Base-by-base conservation (phyloP, 2,329 filamentous ascomycete species). In the Aspergillus ruber region DNA sequence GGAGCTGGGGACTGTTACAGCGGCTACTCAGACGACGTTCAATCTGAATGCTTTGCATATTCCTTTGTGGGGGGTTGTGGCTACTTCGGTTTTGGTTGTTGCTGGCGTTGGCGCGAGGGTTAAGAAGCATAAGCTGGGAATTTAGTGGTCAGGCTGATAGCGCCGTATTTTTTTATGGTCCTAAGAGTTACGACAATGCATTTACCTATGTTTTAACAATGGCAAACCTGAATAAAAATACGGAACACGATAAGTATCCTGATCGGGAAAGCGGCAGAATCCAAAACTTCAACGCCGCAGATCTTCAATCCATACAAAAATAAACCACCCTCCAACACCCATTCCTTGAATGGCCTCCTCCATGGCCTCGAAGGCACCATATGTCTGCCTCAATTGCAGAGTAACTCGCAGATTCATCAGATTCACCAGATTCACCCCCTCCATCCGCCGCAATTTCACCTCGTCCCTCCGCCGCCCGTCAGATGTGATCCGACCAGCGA, bases 21-120 rank as follows among this genome's bases (percentile, higher is more conserved):
- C 85, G 20, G 88, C 90, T 1, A 88, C 84, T 3, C 77, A 83
- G 70, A 96, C 91, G 1, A 76, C 78, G 29, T 96, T 85, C 67
- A 89, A 85, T 60, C 64, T 79, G 52, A 78, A 76, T 20, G 78
- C 85, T 1, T 69, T 93, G 48, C 74, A 82, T 53, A 82, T 96
- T 51, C 82, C 84, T 67, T 73, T 88, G 27, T 95, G 90, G 90
- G 82, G 83, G 1, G 77, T 88, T 2, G 65, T 88, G 40, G 62
- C 88, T n/a, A 77, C 84, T 1, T 73, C 77, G 4, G 72, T 84
- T 10, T 64, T 96, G 33, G 74, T 89, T 25, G 61, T 93, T 8
- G 58, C 82, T 17, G 91, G 93, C 0, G 70, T 95, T 13, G 76
- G 86, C 49, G 85, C 90, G 6, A 80, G 91, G 53, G 82, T 96